Evolutionary conservation across 2,329 filamentous ascomycete genomes (phyloP), one percentile per base, ranked within the genome.

Genomic region (Aspergillus novoparasiticus): DNA sequence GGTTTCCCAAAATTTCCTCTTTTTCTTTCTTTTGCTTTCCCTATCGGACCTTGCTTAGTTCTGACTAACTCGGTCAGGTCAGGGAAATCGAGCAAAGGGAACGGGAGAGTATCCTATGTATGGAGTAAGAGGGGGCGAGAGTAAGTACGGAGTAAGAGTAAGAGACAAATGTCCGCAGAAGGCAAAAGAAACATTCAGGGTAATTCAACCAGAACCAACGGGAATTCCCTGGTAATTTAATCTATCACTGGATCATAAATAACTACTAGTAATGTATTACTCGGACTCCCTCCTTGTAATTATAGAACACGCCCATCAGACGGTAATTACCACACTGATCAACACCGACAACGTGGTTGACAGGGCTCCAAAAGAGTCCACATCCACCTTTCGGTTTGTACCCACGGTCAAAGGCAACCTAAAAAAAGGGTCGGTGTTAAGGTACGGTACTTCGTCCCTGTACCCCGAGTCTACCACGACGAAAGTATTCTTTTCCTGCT

Each of bases 321-420:
- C 55, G 36, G 48, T 51, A 51, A 51, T 51, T 50, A 54, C 45
- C 39, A 30, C 30, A 58, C 55, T 57, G 61, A 62, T 64, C 64
- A 70, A 68, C 68, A 62, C 64, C 67, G 56, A 60, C 67, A 70
- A 71, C 69, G 69, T 71, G 69, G 68, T 71, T 71, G 69, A 71
- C 69, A 70, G 68, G 69, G 69, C 62, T 66, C 59, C 58, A 55
- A 62, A 41, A 2, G 39, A 41, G 61, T 54, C 60, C 66, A 65
- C 57, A 57, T 53, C 56, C 64, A 62, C 60, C 59, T 57, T 56
- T 57, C 60, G 43, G 54, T 57, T 57, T 43, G 59, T 62, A 62
- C 62, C 64, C 59, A 64, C 62, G 59, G 41, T 56, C 55, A 32
- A 56, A 32, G 43, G 12, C 56, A 58, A 46, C 41, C 45, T 58